Conservation (phyloP, 1,284 basidiomycete genomes). For the Heterobasidion irregulare region DNA sequence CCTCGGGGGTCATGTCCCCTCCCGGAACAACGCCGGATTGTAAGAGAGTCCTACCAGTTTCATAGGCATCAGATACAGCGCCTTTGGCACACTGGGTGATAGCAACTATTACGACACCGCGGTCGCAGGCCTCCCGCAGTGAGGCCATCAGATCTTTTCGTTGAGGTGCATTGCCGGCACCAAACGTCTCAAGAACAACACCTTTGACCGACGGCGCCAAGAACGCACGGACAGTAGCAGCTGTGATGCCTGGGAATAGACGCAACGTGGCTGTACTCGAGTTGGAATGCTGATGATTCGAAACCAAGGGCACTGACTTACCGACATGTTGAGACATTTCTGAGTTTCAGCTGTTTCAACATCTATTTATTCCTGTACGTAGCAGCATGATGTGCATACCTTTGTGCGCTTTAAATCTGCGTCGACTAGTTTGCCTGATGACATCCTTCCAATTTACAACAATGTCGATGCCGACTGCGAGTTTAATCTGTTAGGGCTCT, state of each 20-base stretch:
- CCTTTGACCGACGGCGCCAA: constrained; percentile 65
- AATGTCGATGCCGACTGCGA: constrained; percentile 80
- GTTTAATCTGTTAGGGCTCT: not conserved
- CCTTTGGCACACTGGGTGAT: constrained; percentile 88
- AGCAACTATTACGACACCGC: constrained; percentile 83
- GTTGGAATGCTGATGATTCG: not conserved
- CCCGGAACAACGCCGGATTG: constrained; percentile 72
- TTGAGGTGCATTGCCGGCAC: constrained; percentile 81
- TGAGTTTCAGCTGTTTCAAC: constrained; percentile 19
- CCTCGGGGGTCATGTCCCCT: constrained; percentile 93
- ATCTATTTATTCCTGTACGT: constrained; percentile 6
- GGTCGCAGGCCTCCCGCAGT: constrained; percentile 72
- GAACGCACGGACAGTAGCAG: constrained; percentile 65
- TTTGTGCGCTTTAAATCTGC: constrained; percentile 78
- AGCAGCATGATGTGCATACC: constrained; percentile 25
- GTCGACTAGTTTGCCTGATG: constrained; percentile 67
- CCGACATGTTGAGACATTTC: constrained; percentile 77
- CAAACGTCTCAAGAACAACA: constrained; percentile 85
- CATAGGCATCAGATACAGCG: constrained; percentile 73
- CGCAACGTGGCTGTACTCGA: constrained; percentile 55
- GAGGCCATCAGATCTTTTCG: constrained; percentile 58
- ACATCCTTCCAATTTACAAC: constrained; percentile 82
- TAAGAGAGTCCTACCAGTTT: constrained; percentile 70
- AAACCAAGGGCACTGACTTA: constrained; percentile 20
- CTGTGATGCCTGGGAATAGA: constrained; percentile 83